Base-by-base conservation (phyloP, 768 basidiomycete genomes). In the Pleurotus eryngii region DNA sequence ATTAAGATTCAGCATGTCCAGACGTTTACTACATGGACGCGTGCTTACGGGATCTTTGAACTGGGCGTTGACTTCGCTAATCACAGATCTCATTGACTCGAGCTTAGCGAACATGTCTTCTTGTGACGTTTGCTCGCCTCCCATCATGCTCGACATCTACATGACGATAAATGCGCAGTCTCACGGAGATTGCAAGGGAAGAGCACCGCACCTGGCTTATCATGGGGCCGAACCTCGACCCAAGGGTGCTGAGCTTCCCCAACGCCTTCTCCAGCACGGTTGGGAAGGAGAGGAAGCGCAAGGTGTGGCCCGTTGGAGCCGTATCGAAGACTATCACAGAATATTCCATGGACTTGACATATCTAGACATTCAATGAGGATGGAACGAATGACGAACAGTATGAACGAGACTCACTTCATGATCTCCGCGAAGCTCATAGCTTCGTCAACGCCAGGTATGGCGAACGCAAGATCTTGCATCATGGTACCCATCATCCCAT, bases 261-360 rank as follows among this genome's bases (percentile, higher is more conserved):
- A 98, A 76, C 1, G 97, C 97, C 72, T 98, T 98, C 74, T 98
- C 97, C 7, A 99, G 81, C 4, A 99, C 97, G 17, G 88, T 90
- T 0, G 97, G 97, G 82, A 99, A 99, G n/a, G 95, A 97, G 42
- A 99, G 78, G 79, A 99, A 99, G 43, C 97, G 93, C 5, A 98
- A 83, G 0, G 97, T 99, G 74, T 99, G 97, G 0, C 97, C 97
- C 3, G 97, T 99, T 2, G 97, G 97, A 37, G 97, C 97, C 1
- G 97, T 99, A 69, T 99, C 97, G 68, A 99, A 99, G 37, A 99
- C 95, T 68, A 99, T 98, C 58, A 97, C 95, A n/a, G 94, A 96
- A 79, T 95, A 99, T 74, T 98, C 87, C 95, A 99, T 98, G 17
- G 96, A 98, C 74, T 99, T 98, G 73, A 99, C 97, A 71, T 99